phyloP scores from a whole-genome alignment of 2,329 filamentous ascomycete species.

The Penicillium sp. region DNA sequence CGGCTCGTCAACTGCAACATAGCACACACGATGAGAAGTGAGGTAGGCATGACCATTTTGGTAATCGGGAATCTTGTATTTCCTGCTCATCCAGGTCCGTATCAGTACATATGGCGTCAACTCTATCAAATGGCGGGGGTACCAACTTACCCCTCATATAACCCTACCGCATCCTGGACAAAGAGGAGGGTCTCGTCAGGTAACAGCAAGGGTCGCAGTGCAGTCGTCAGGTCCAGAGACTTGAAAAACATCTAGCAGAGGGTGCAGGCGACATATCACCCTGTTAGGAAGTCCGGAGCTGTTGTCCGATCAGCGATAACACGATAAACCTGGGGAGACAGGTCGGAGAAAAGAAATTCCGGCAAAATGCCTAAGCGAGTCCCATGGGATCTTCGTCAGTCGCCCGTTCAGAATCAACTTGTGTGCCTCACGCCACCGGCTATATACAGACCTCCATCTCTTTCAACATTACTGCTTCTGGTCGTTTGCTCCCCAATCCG shows the following conservation, averaged over 20 bases:
- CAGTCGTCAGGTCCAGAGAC: slow-evolving; percentile 92
- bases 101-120: slow-evolving; percentile 20
- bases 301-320: neutral
- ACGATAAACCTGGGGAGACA: neutral
- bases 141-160: slow-evolving; percentile 86
- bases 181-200: slow-evolving; percentile 94
- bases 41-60: slow-evolving; percentile 96
- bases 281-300: neutral
- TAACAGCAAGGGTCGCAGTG: slow-evolving; percentile 86
- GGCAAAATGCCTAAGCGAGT: neutral
- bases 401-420: neutral
- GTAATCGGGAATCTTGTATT: slow-evolving; percentile 90
- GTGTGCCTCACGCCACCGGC: neutral
- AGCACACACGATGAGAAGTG: slow-evolving; percentile 93
- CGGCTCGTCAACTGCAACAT: slow-evolving; percentile 86
- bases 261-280: slow-evolving; percentile 2
- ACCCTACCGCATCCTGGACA: slow-evolving; percentile 94
- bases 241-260: slow-evolving; percentile 91
- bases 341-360: slow-evolving; percentile 13
- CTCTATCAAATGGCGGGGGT: neutral
- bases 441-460: neutral
- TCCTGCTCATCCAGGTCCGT: slow-evolving; percentile 55
- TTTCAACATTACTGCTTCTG: neutral
- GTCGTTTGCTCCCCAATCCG: neutral
- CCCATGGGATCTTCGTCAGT: neutral